A percentile compares a stretch with the other conserved stretches of the same genome.
phyloP scores from a whole-genome alignment of 345 rosid genomes.

The Populus tremula region DNA sequence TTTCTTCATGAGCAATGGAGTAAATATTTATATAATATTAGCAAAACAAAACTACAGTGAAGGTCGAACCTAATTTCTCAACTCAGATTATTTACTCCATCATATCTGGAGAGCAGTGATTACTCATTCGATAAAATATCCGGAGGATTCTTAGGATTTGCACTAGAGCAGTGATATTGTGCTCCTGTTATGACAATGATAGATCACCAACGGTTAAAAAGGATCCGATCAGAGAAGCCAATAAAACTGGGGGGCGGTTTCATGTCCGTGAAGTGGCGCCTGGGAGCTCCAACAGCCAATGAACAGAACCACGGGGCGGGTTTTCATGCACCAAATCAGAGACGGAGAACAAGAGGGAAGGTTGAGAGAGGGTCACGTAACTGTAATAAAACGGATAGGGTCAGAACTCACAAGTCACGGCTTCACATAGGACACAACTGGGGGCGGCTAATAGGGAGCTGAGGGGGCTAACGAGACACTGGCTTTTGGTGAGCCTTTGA shows the following conservation, averaged over 20 bases:
- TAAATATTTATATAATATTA: too few species aligned
- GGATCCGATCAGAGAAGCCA: background rate
- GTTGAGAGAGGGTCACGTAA: background rate
- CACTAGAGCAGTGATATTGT: background rate
- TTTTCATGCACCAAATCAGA: background rate
- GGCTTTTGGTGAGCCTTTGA: slow-evolving; percentile 50
- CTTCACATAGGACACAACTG: slow-evolving; percentile 8
- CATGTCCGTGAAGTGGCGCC: slow-evolving; percentile 52
- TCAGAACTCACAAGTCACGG: background rate
- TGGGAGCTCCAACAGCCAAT: slow-evolving; percentile 55
- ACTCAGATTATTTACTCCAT: too few species aligned
- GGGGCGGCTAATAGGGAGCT: slow-evolving; percentile 36
- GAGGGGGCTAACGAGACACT: slow-evolving; percentile 21
- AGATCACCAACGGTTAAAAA: background rate
- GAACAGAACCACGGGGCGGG: slow-evolving; percentile 36
- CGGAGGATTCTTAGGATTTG: slow-evolving; percentile 26
- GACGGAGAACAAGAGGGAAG: background rate
- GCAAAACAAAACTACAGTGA: too few species aligned
- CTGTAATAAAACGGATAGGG: slow-evolving; percentile 29
- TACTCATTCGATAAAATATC: too few species aligned
- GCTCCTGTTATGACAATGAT: background rate
- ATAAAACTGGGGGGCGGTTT: slow-evolving; percentile 26
- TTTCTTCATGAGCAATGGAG: too few species aligned
- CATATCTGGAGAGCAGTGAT: too few species aligned
- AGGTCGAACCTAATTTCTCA: too few species aligned